A percentile compares a stretch with the other conserved stretches of the same genome.
phyloP scores from a whole-genome alignment of 495 filamentous ascomycete genomes.

The Penicillium steckii region DNA sequence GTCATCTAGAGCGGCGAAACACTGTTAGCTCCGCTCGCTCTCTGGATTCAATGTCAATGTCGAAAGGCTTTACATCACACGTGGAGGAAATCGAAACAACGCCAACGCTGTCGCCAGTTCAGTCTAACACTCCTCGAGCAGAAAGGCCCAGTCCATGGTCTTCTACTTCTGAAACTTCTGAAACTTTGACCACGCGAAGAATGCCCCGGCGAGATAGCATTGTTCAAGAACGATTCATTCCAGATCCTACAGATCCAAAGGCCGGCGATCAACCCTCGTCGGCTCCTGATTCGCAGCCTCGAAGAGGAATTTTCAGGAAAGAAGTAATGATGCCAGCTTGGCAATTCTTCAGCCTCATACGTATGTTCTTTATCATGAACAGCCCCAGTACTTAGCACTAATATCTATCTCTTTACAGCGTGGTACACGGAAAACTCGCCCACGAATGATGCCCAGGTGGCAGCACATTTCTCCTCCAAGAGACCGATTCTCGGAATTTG shows the following conservation, averaged over 20 bases:
- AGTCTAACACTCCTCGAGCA: constrained; percentile 31
- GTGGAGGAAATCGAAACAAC: constrained; percentile 59
- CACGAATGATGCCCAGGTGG: constrained; percentile 65
- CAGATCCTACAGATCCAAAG: constrained; percentile 36
- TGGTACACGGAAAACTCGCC: constrained; percentile 72
- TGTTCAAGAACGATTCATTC: constrained; percentile 58
- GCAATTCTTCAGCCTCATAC: constrained; percentile 93
- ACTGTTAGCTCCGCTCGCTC: constrained; percentile 55
- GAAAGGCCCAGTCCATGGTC: constrained; percentile 31
- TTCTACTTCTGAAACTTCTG: constrained; percentile 26
- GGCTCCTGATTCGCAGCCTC: constrained; percentile 18
- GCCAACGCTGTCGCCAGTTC: constrained; percentile 37
- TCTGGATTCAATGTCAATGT: constrained; percentile 43
- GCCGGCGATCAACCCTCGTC: constrained; percentile 31
- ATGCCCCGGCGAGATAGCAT: constrained; percentile 58
- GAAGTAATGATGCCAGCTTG: constrained; percentile 95
- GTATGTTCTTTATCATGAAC: too few species aligned
- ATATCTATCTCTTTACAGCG: constrained; percentile 31
- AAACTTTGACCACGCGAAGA: constrained; percentile 19
- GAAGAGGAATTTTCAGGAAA: constrained; percentile 59
- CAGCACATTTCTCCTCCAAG: constrained; percentile 67
- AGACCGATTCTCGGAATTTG: constrained; percentile 88
- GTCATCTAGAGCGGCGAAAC: constrained; percentile 66
- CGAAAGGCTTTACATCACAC: constrained; percentile 50
- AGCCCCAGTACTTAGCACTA: neutral